phyloP scores from a whole-genome alignment of 345 rosid species.

The Hypericum androsaemum region DNA sequence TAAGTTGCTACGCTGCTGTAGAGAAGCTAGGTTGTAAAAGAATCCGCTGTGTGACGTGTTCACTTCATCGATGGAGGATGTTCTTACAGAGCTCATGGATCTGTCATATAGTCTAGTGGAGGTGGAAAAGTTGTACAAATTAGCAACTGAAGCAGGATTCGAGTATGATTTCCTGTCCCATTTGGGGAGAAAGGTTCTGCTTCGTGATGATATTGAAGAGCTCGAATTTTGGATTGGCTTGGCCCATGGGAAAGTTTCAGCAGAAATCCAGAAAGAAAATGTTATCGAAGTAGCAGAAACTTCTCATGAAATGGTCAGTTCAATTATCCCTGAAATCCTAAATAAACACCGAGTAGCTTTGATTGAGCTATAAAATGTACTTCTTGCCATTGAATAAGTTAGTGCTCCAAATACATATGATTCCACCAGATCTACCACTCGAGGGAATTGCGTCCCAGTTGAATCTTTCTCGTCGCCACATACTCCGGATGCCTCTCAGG shows the following conservation, averaged over 20 bases:
- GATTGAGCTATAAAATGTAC: too few relatives aligned
- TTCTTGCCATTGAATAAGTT: too few relatives aligned
- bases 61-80: slow-evolving; percentile 27
- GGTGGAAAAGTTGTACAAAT: slow-evolving; percentile 41
- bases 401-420: too few relatives aligned
- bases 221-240: slow-evolving; percentile 66
- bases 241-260: slow-evolving; percentile 47
- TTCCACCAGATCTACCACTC: too few relatives aligned
- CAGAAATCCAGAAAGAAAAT: slow-evolving; percentile 36
- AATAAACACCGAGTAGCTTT: too few relatives aligned
- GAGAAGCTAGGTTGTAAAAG: slow-evolving; percentile 36
- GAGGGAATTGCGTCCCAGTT: too few relatives aligned
- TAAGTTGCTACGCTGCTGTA: slow-evolving; percentile 53
- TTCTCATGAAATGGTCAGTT: slow-evolving; percentile 32
- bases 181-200: slow-evolving; percentile 43
- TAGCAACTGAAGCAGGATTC: slow-evolving; percentile 61
- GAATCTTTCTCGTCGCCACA: too few relatives aligned
- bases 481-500: too few relatives aligned
- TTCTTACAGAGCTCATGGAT: slow-evolving; percentile 44
- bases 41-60: slow-evolving; percentile 26
- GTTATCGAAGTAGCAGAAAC: slow-evolving; percentile 11
- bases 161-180: slow-evolving; percentile 44
- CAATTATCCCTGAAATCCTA: slow-evolving; percentile 2
- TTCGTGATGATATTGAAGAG: slow-evolving; percentile 39
- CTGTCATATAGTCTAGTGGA: slow-evolving; percentile 35